Conservation (phyloP, 331 rosid genomes). For the Malus hybrid region DNA sequence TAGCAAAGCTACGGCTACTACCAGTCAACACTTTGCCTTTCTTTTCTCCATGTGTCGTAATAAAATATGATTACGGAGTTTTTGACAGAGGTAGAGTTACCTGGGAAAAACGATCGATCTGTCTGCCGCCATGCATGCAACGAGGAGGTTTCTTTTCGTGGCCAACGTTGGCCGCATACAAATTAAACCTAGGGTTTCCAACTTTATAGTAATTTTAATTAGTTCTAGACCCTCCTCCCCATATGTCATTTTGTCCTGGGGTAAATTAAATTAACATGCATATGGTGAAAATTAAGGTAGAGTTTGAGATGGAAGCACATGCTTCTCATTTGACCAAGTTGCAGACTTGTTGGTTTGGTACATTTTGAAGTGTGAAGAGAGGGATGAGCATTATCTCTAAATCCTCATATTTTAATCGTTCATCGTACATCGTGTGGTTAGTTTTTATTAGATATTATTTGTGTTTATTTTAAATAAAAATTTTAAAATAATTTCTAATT, state of each 20-base stretch:
- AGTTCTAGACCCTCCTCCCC: background rate
- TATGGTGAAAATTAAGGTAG: background rate
- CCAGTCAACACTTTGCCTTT: background rate
- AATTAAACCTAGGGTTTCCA: background rate
- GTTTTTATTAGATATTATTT: rapidly evolving
- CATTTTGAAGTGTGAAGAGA: background rate
- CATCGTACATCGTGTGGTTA: rapidly evolving
- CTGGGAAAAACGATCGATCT: background rate
- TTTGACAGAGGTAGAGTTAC: background rate
- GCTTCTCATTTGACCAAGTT: background rate
- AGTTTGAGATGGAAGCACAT: background rate
- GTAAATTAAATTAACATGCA: background rate
- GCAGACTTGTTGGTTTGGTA: background rate
- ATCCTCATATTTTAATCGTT: rapidly evolving
- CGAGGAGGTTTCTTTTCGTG: conserved; percentile 29
- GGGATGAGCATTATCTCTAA: rapidly evolving
- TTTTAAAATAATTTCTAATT: rapidly evolving
- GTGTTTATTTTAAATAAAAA: no score
- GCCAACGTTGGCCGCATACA: conserved; percentile 5
- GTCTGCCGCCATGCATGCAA: conserved; percentile 70
- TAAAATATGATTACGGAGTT: conserved; percentile 23
- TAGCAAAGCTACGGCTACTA: background rate
- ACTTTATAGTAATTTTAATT: background rate
- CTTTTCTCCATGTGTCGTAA: background rate
- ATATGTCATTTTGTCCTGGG: background rate